phyloP scores from a whole-genome alignment of 2,329 filamentous ascomycete species.

The Exophiala bonariae region DNA sequence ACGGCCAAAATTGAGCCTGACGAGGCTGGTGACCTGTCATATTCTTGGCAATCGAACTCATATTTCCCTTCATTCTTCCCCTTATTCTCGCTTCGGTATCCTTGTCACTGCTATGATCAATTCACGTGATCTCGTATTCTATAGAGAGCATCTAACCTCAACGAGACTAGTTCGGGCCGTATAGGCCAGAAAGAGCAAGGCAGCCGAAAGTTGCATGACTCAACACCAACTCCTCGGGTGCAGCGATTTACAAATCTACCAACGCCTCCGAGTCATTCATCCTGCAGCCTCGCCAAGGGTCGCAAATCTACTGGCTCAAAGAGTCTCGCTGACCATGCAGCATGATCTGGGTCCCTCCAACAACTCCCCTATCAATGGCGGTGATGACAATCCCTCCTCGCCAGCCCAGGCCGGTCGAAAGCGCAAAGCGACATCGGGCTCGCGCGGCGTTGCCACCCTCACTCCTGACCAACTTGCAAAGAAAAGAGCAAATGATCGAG shows the following conservation, averaged over 20 bases:
- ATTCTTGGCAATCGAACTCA: no score
- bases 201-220: slow-evolving; percentile 1
- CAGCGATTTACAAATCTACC: background rate
- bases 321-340: slow-evolving; percentile 17
- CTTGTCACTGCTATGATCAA: no score
- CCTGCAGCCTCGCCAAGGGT: slow-evolving; percentile 3
- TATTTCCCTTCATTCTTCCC: no score
- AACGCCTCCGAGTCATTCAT: slow-evolving; percentile 1
- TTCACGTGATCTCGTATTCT: no score
- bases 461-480: slow-evolving; percentile 85
- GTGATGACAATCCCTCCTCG: slow-evolving; percentile 7
- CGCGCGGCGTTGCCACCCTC: slow-evolving; percentile 80
- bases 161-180: no score
- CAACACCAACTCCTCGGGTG: background rate
- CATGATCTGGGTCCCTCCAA: slow-evolving; percentile 16
- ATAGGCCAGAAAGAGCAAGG: no score
- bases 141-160: no score
- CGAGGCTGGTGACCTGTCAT: no score
- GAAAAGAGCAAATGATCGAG: slow-evolving; percentile 87
- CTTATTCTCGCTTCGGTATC: no score
- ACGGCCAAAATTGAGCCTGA: no score
- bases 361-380: slow-evolving; percentile 13
- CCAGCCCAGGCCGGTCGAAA: slow-evolving; percentile 32
- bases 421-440: slow-evolving; percentile 44
- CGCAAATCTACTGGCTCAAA: slow-evolving; percentile 3